These are phyloP conservation scores for Raffaelea albimanens DNA, from an alignment of 2,329 filamentous ascomycete species.

Conservation along the genomic window DNA sequence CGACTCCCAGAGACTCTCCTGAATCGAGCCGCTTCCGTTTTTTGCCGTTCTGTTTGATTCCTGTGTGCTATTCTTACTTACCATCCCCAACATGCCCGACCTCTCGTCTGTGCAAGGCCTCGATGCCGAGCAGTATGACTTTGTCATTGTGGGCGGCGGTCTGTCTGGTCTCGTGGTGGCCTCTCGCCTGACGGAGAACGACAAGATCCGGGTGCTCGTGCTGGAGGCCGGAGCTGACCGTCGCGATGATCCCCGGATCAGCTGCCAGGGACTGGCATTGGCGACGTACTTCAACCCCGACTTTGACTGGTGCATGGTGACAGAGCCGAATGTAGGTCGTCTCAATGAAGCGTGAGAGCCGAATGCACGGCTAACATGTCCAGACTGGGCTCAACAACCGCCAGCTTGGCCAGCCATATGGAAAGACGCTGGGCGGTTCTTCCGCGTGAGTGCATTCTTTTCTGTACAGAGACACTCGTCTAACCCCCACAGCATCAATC, in stretches of 20 bases:
- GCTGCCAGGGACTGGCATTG: slow-evolving; percentile 1
- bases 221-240: neutral
- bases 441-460: neutral
- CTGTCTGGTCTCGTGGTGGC: slow-evolving; percentile 1
- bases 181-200: slow-evolving; percentile 1
- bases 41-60: neutral
- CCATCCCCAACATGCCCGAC: neutral
- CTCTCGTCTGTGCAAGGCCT: neutral
- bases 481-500: neutral
- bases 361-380: neutral
- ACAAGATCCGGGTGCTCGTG: slow-evolving; percentile 1
- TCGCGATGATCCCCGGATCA: neutral
- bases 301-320: slow-evolving; percentile 4
- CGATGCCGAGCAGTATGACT: neutral
- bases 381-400: neutral
- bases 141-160: slow-evolving; percentile 2
- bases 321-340: neutral
- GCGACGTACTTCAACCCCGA: slow-evolving; percentile 3
- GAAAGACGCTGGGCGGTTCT: slow-evolving; percentile 2
- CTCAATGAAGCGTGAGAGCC: neutral
- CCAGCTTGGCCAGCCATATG: neutral
- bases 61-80: neutral
- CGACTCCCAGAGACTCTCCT: too few relatives aligned
- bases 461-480: neutral
- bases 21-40: neutral